Evolutionary conservation across 306 rosid species (phyloP), one percentile per base, ranked within the genome.

Genomic region (Hippophae gyantsensis): DNA sequence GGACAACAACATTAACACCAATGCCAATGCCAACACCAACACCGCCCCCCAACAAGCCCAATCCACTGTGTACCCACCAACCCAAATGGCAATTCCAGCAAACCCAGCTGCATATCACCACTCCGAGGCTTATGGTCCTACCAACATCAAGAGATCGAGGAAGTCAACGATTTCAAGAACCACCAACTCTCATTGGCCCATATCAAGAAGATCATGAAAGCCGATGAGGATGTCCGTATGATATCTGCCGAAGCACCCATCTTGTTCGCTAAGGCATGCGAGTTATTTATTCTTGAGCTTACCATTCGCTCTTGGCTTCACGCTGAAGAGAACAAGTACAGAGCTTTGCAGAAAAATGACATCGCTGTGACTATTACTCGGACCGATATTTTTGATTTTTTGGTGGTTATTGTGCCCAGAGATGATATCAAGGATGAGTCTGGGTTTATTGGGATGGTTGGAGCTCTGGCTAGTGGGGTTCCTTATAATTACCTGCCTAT

Each of bases 181-280:
- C 99, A 92, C 77, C 96, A 92, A 72, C 99, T 92, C 9, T 96
- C 99, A 0, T 46, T 92, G 1, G 96, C 99, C 0, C 96, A 95
- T 74, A 92, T 92, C 23, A 18, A 18, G 23, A 18, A 18, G 23
- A 18, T 18, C 23, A 18, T 18, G 23, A 18, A 18, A 18, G 23
- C 23, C 23, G 23, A 18, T 18, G 23, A 18, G 1, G 0, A 18
- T 18, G 23, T 18, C 23, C 23, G 23, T 18, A 18, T 18, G 23
- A 18, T 18, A 18, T 18, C 23, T 18, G 23, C 23, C 23, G 23
- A 18, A 18, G 23, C 23, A 18, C 23, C 23, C 23, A 18, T 18
- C 23, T 18, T 18, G 23, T 18, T 18, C 23, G 0, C 23, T 18
- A 18, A 18, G 23, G 23, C 23, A 18, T 18, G 23, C 23, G 23